Evolutionary conservation across 2,329 filamentous ascomycete genomes (phyloP).

Genomic region (Cladosporium sp.): DNA sequence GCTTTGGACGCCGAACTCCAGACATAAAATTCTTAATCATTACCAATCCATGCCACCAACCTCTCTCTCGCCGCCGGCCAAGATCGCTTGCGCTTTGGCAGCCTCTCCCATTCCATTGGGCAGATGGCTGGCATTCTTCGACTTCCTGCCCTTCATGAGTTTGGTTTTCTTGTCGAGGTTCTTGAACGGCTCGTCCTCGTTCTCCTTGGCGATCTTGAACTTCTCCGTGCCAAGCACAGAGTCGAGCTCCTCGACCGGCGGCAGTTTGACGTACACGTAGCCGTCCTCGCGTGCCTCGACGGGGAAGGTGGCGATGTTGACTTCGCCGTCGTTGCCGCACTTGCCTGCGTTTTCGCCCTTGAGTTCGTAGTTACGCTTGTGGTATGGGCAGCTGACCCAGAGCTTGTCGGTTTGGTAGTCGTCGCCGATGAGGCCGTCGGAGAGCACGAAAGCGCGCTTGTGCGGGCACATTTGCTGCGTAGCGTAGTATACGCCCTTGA

Average conservation of each 20-base stretch:
- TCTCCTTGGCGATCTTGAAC: slow-evolving; percentile 76
- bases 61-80: slow-evolving; percentile 48
- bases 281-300: slow-evolving; percentile 75
- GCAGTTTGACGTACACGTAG: slow-evolving; percentile 76
- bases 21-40: neutral
- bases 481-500: slow-evolving; percentile 77
- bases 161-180: slow-evolving; percentile 56
- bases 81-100: slow-evolving; percentile 45
- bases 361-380: slow-evolving; percentile 87
- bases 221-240: slow-evolving; percentile 72
- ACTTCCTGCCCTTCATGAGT: slow-evolving; percentile 55
- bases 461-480: slow-evolving; percentile 95
- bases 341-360: slow-evolving; percentile 63
- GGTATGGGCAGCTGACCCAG: slow-evolving; percentile 85
- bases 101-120: slow-evolving; percentile 46
- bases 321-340: slow-evolving; percentile 70
- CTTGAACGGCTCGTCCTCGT: slow-evolving; percentile 56
- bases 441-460: slow-evolving; percentile 85
- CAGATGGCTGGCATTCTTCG: slow-evolving; percentile 46
- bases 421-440: slow-evolving; percentile 79
- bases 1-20: neutral
- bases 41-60: slow-evolving; percentile 49
- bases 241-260: slow-evolving; percentile 78
- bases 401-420: slow-evolving; percentile 60
- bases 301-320: slow-evolving; percentile 81